These are phyloP conservation scores for Articulospora tetracladia DNA, from an alignment of 495 filamentous ascomycete genomes.

Conservation along the genomic window DNA sequence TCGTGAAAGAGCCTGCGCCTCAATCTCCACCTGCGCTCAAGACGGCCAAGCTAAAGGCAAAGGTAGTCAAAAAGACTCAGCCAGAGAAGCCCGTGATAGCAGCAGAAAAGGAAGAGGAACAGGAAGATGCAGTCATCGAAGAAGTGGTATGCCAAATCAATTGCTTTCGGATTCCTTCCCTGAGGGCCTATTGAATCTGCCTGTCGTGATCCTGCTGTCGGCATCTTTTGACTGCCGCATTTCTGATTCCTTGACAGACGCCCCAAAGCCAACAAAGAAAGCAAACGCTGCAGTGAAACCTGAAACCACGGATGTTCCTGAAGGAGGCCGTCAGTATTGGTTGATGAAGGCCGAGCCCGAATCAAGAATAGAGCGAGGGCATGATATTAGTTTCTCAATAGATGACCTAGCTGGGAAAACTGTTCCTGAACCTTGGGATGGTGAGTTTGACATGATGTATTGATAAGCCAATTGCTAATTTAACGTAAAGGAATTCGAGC, in stretches of 20 bases:
- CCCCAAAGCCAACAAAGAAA: background rate
- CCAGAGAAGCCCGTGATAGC: background rate
- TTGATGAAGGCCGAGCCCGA: constrained; percentile 95
- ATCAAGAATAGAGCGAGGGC: constrained; percentile 76
- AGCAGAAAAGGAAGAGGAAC: background rate
- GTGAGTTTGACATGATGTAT: constrained; percentile 32
- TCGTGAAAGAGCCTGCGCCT: background rate
- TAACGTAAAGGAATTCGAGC: constrained; percentile 16
- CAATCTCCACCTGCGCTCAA: background rate
- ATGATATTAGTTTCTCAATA: constrained; percentile 90
- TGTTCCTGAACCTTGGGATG: constrained; percentile 86
- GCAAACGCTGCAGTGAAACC: background rate
- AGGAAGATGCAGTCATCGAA: background rate
- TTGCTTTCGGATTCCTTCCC: too few relatives aligned
- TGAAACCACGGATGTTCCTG: background rate
- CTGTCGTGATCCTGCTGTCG: too few relatives aligned
- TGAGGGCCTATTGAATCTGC: too few relatives aligned
- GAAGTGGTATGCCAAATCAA: background rate
- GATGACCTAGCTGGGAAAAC: constrained; percentile 73
- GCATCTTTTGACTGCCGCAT: too few relatives aligned
- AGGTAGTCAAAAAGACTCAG: background rate
- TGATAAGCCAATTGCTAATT: constrained; percentile 1
- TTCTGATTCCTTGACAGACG: background rate
- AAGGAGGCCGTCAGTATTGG: constrained; percentile 60
- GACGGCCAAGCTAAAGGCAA: background rate